Conservation (phyloP, 352 stramenopile genomes). For the Peronospora belbahrii region DNA sequence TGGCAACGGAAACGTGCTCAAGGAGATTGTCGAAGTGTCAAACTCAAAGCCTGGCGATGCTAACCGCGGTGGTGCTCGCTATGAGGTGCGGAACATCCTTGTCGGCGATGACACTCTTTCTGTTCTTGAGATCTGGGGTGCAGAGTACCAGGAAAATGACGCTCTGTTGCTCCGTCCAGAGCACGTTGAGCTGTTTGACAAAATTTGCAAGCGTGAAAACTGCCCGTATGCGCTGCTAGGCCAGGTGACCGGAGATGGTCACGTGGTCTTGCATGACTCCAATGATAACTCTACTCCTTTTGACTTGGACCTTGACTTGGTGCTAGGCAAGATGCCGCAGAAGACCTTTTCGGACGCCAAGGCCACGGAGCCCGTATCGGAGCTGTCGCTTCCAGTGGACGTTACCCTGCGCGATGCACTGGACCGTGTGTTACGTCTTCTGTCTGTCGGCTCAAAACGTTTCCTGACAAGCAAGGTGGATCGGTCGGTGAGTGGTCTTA, state of each 20-base stretch:
- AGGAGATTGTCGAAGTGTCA: conserved; percentile 96
- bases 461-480: conserved; percentile 97
- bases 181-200: conserved; percentile 88
- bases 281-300: conserved; percentile 91
- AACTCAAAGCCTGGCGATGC: conserved; percentile 82
- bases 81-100: conserved; percentile 95
- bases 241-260: conserved; percentile 91
- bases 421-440: conserved; percentile 91
- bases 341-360: conserved; percentile 96
- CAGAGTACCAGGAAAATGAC: conserved; percentile 99
- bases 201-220: conserved; percentile 95
- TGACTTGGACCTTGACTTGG: conserved; percentile 95
- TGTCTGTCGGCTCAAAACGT: conserved; percentile 97
- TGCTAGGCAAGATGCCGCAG: conserved; percentile 98
- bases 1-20: conserved; percentile 99
- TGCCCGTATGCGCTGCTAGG: conserved; percentile 94
- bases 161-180: conserved; percentile 90
- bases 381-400: conserved; percentile 79
- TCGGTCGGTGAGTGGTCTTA: conserved; percentile 94
- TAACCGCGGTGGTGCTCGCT: conserved; percentile 75
- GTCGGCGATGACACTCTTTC: conserved; percentile 97
- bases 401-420: conserved; percentile 87
- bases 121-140: conserved; percentile 98
- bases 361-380: conserved; percentile 36
- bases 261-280: conserved; percentile 96